Conservation (phyloP, 192 early-diverging fungal species). For the Spizellomyces sp. region DNA sequence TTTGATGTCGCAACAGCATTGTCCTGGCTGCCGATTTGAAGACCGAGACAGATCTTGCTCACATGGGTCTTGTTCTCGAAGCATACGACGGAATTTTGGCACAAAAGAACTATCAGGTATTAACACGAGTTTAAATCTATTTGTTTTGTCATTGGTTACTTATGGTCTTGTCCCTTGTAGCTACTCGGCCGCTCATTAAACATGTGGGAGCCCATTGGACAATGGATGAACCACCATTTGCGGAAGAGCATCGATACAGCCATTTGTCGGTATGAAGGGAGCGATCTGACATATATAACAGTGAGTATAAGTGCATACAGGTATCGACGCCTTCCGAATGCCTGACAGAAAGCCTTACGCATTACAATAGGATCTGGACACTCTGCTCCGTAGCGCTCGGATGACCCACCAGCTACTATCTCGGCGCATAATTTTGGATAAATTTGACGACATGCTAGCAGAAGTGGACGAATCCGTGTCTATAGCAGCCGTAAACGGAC, state of each 20-base stretch:
- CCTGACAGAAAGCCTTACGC: neutral
- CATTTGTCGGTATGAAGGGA: slow-evolving; percentile 49
- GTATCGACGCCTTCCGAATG: neutral
- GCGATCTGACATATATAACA: slow-evolving; percentile 40
- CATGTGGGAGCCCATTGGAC: slow-evolving; percentile 36
- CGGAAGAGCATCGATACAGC: slow-evolving; percentile 46
- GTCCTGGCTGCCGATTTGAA: slow-evolving; percentile 34
- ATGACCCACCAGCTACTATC: slow-evolving; percentile 46
- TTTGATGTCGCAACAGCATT: slow-evolving; percentile 5
- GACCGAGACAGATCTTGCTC: slow-evolving; percentile 17
- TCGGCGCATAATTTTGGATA: slow-evolving; percentile 38
- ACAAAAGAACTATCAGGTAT: slow-evolving; percentile 37
- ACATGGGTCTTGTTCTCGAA: slow-evolving; percentile 24
- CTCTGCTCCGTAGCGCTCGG: slow-evolving; percentile 36
- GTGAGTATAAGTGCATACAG: slow-evolving; percentile 17
- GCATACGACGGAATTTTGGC: slow-evolving; percentile 39
- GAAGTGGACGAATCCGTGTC: slow-evolving; percentile 48
- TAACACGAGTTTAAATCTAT: neutral
- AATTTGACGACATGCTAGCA: slow-evolving; percentile 50
- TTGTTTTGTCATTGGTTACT: neutral
- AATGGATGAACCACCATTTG: slow-evolving; percentile 48
- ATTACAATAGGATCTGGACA: slow-evolving; percentile 45
- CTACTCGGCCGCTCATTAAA: slow-evolving; percentile 51
- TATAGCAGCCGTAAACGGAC: slow-evolving; percentile 31
- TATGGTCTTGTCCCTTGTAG: slow-evolving; percentile 16